Conservation (phyloP, 202 grass and related monocot species). For the Setaria viridis region DNA sequence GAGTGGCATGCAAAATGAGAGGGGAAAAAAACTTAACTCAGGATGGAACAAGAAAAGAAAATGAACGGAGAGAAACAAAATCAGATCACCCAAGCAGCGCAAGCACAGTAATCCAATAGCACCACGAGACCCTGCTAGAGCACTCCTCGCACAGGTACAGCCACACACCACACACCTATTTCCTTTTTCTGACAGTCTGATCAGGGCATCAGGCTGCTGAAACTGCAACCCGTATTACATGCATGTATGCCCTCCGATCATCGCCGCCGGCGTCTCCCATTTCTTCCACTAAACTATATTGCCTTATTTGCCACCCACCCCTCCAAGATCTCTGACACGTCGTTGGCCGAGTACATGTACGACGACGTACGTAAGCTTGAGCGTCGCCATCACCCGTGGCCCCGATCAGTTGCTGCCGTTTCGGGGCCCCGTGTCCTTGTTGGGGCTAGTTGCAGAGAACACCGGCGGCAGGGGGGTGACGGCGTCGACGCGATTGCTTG, state of each 20-base stretch:
- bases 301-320: background rate
- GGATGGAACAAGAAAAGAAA: background rate
- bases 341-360: background rate
- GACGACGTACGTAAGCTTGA: background rate
- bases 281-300: background rate
- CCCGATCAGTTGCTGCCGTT: conserved; percentile 25
- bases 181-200: background rate
- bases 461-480: conserved; percentile 41
- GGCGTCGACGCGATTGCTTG: conserved; percentile 31
- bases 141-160: conserved; percentile 7
- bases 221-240: background rate
- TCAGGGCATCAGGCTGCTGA: background rate
- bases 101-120: background rate
- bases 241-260: background rate
- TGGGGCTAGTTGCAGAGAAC: conserved; percentile 27
- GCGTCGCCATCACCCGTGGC: background rate
- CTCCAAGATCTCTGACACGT: conserved; percentile 1
- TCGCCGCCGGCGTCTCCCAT: background rate
- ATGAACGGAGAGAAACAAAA: background rate
- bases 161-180: background rate
- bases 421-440: conserved; percentile 19
- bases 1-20: background rate
- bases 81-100: background rate
- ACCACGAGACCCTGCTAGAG: background rate
- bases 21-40: background rate